Evolutionary conservation across 108 stramenopile genomes (phyloP), one percentile per base, ranked within the genome.

Genomic region (Fistulifera pelliculosa): DNA sequence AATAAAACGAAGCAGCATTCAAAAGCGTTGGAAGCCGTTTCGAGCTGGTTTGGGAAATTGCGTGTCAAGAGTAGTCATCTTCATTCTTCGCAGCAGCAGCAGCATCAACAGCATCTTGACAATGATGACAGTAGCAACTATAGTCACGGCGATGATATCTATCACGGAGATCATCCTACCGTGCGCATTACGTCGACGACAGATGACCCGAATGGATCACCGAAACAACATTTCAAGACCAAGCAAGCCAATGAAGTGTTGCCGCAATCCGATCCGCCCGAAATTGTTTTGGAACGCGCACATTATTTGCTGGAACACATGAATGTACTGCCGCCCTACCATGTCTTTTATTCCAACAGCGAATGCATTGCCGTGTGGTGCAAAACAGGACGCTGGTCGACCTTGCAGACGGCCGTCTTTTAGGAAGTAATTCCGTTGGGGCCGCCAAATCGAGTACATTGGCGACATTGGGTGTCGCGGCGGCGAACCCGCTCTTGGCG

Each of bases 331-430:
- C 85, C 18, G 76, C 88, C 0, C 0, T 85, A 90, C 60, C 79
- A 86, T 45, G 72, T 79, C 24, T 45, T 90, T 28, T 58, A 84
- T 28, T 70, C 81, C 16, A 90, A 90, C 53, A 81, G 76, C 41
- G 88, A 90, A 61, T 90, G 88, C 41, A 78, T 90, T 27, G 88
- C 88, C 11, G 79, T 90, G 16, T 90, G 80, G 80, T 75, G 76
- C 60, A 77, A 77, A 48, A 82, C 80, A 0, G 76, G 76, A 0
- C 53, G 28, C 15, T 82, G 80, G 80, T 47, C 64, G 13, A 82
- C 80, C n/a, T 50, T 77, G 2, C 80, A 82, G 38, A 73, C 80
- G 45, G 60, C 69, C 44, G 62, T 69, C 24, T 64, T 76, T 41
- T 82, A 31, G 56, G 63, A 25, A 27, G 69, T 12, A 75, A 77